Conservation (phyloP, 2,329 filamentous ascomycete species). For the Escovopsis sp. region DNA sequence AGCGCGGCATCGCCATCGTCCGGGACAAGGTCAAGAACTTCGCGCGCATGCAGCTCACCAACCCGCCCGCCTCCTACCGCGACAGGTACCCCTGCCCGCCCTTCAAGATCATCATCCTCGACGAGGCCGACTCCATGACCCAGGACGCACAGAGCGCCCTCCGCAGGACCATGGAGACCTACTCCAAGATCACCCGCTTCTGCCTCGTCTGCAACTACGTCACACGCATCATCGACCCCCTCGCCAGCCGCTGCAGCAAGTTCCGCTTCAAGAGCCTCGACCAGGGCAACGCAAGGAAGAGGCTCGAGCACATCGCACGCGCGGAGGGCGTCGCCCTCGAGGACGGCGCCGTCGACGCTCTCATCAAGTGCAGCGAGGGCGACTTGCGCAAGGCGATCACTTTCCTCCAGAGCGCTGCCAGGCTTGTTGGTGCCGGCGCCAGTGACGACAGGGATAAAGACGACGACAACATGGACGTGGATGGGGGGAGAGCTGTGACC, state of each 20-base stretch:
- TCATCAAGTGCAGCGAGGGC: conserved; percentile 81
- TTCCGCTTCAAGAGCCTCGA: conserved; percentile 96
- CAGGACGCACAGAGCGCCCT: conserved; percentile 92
- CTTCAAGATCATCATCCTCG: conserved; percentile 97
- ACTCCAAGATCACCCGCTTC: conserved; percentile 90
- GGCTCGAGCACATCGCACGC: conserved; percentile 69
- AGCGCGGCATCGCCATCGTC: conserved; percentile 93
- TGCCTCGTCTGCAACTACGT: conserved; percentile 98
- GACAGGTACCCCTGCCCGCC: conserved; percentile 78
- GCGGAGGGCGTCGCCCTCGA: conserved; percentile 65
- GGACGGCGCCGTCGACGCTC: conserved; percentile 62
- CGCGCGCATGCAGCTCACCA: conserved; percentile 83
- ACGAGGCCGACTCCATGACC: conserved; percentile 98
- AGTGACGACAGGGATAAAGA: conserved; percentile 31
- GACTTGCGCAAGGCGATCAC: conserved; percentile 95
- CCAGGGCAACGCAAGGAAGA: conserved; percentile 62
- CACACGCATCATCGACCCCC: conserved; percentile 89
- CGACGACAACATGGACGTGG: conserved; percentile 47
- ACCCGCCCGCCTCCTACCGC: conserved; percentile 55
- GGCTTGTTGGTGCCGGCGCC: conserved; percentile 57
- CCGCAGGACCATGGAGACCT: conserved; percentile 94
- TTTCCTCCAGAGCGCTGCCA: conserved; percentile 84
- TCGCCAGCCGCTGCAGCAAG: conserved; percentile 87
- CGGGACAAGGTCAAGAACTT: conserved; percentile 98
- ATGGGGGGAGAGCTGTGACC: conserved; percentile 47